Evolutionary conservation across 2,329 filamentous ascomycete genomes (phyloP).

Genomic region (Coniochaeta sp.): DNA sequence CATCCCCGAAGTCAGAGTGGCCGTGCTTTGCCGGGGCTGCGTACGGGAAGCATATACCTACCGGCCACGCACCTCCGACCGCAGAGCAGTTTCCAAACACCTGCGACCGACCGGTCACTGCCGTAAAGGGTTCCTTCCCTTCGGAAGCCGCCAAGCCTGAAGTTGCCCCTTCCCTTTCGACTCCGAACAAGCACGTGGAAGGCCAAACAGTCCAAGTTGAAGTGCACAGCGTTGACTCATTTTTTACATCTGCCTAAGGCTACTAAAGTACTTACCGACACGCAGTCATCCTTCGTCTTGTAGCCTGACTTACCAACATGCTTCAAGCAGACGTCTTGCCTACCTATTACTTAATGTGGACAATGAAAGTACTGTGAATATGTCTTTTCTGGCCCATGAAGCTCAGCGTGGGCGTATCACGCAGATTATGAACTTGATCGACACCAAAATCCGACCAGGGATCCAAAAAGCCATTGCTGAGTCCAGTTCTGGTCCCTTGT

Average conservation of each 20-base stretch:
- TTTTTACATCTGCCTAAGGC: background rate
- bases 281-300: background rate
- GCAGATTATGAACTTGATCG: background rate
- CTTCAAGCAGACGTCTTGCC: background rate
- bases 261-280: background rate
- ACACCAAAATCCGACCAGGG: background rate
- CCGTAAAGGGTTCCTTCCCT: background rate
- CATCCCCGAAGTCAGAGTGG: too few relatives aligned
- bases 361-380: background rate
- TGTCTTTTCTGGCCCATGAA: background rate
- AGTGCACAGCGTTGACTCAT: background rate
- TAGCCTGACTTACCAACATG: background rate
- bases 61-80: background rate
- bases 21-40: background rate
- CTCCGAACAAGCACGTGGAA: background rate
- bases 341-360: background rate
- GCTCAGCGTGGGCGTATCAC: background rate
- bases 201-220: background rate
- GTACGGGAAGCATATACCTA: background rate
- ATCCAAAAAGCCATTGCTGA: background rate
- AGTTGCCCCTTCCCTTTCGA: background rate
- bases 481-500: background rate
- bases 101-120: background rate
- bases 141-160: background rate
- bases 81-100: background rate